Percentiles rank a stretch among this genome's conserved stretches.
Evolutionary conservation across 2,329 filamentous ascomycete species (phyloP).

Genomic region (Gyromitra esculenta): DNA sequence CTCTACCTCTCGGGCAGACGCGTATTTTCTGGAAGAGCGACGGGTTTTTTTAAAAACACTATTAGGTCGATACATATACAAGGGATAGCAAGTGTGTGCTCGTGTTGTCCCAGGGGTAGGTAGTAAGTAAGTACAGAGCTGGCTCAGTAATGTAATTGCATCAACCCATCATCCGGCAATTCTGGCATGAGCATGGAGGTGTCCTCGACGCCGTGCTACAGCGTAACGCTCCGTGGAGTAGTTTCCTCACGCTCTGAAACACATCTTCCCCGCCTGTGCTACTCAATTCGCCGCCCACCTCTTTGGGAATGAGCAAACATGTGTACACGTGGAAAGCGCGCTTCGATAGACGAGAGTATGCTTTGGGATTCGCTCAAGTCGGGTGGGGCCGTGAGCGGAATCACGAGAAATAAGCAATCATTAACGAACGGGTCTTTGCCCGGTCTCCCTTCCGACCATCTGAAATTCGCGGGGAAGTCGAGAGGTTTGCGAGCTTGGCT

Average conservation of each 20-base stretch:
- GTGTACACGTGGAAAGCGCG: constrained; percentile 43
- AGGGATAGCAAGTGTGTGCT: constrained; percentile 16
- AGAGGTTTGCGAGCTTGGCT: constrained; percentile 17
- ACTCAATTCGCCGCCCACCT: constrained; percentile 43
- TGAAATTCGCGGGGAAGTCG: constrained; percentile 21
- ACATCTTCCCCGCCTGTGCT: constrained; percentile 39
- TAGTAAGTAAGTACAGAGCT: constrained; percentile 9
- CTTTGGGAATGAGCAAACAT: constrained; percentile 43
- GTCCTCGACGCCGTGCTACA: constrained; percentile 26
- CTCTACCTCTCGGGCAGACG: background rate
- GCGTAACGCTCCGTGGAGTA: constrained; percentile 27
- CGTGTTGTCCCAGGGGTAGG: constrained; percentile 12
- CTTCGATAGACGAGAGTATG: constrained; percentile 39
- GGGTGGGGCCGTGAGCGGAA: constrained; percentile 4
- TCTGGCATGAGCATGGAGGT: constrained; percentile 25
- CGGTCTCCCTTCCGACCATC: constrained; percentile 21
- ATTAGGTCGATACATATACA: constrained; percentile 18
- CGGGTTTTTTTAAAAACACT: constrained; percentile 32
- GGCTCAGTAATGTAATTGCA: constrained; percentile 40
- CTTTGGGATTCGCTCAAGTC: constrained; percentile 28
- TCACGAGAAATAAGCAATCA: constrained; percentile 8
- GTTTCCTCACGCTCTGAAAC: constrained; percentile 45
- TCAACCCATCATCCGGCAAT: constrained; percentile 45
- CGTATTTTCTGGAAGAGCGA: constrained; percentile 30
- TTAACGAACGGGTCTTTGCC: constrained; percentile 5